Conservation (phyloP, 257 asterid species). For the Nicotiana otophora region DNA sequence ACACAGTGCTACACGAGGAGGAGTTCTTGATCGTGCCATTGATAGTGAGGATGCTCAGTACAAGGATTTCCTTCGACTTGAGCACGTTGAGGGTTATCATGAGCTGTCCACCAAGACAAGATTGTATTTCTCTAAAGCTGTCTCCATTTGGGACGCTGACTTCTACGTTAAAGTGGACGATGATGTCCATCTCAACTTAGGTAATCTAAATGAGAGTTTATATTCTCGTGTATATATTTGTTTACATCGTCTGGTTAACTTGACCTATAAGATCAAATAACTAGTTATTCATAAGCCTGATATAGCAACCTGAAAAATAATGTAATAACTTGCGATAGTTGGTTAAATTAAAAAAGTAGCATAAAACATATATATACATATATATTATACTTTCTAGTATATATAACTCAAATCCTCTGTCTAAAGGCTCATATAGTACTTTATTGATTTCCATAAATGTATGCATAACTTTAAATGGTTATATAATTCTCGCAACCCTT, state of each 20-base stretch:
- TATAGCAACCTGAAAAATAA: too few species aligned
- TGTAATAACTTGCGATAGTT: too few species aligned
- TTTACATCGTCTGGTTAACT: too few species aligned
- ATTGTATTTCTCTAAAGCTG: conserved; percentile 53
- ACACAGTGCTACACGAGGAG: conserved; percentile 42
- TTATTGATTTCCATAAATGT: not conserved
- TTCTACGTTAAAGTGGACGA: conserved; percentile 80
- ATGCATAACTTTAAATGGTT: not conserved
- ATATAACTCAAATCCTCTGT: too few species aligned
- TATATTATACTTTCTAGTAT: too few species aligned
- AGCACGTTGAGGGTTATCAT: conserved; percentile 64
- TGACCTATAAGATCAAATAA: too few species aligned
- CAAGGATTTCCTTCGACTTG: conserved; percentile 51
- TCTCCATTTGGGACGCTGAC: conserved; percentile 63
- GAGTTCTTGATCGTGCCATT: conserved; percentile 47
- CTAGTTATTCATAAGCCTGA: too few species aligned
- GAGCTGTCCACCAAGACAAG: conserved; percentile 60
- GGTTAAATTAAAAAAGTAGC: too few species aligned
- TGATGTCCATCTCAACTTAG: conserved; percentile 68
- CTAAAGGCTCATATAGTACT: not conserved
- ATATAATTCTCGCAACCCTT: not conserved
- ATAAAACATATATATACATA: too few species aligned
- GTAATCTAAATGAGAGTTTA: not conserved
- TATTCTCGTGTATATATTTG: too few species aligned
- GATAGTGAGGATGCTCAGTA: conserved; percentile 50